Base-by-base conservation (phyloP, 768 basidiomycete genomes). In the Gyrodon lividus region DNA sequence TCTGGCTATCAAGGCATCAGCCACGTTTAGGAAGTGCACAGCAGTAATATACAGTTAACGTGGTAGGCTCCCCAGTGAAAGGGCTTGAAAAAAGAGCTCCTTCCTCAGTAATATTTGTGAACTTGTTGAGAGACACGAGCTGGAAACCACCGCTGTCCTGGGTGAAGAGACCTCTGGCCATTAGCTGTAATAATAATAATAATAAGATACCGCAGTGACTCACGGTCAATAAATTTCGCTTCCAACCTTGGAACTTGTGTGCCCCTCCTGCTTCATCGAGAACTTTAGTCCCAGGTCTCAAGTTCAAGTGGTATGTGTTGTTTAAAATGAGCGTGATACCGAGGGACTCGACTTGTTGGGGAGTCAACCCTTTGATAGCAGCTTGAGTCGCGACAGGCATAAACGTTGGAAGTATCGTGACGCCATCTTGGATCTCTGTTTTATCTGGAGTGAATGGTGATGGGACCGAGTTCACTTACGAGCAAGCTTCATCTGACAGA, bases 331-430 rank as follows among this genome's bases (percentile, higher is more conserved):
- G 77, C 1, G 87, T 88, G 40, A 93, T 77, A 1, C 90, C 91
- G 1, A 93, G 77, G 3, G 84, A 76, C 64, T 93, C 89, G 34
- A 89, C 83, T 70, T 94, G 89, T 52, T 89, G 86, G 17, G 89
- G 70, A 5, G 91, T 92, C n/a, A 95, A 71, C 4, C 92, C 91
- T 69, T 96, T 96, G 63, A 95, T 91, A 6, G 92, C 88, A 16
- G 87, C 91, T 64, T 95, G 92, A 4, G 92, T 95, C 3, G 91
- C 92, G 8, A 94, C 91, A 3, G 92, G 92, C 92, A 94, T 95
- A 61, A 95, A 95, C 0, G 92, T 91, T 2, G 92, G 92, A 17
- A 93, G 73, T 76, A 87, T 82, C 2, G 91, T 93, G 34, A 79
- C 72, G 8, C 89, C 90, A 72, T 92, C 89, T 91, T 54, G 20